These are phyloP conservation scores for Kwoniella dendrophila DNA, from an alignment of 768 basidiomycete genomes.

Conservation along the genomic window DNA sequence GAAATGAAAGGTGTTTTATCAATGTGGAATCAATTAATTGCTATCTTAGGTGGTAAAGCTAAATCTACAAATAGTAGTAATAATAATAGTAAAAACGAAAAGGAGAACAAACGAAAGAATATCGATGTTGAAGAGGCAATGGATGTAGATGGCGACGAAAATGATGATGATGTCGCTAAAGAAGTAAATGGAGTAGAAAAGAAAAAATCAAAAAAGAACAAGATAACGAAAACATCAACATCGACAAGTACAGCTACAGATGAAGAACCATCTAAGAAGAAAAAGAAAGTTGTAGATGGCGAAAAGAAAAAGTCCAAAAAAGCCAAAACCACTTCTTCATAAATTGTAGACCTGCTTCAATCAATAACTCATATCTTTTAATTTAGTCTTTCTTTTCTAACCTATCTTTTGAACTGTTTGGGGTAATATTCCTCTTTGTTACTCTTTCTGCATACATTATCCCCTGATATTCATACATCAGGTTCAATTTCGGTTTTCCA, in stretches of 20 bases:
- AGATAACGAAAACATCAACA: conserved; percentile 11
- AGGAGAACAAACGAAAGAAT: conserved; percentile 34
- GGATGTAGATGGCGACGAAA: conserved; percentile 14
- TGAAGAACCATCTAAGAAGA: conserved; percentile 17
- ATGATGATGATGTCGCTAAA: not conserved
- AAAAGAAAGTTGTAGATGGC: conserved; percentile 7
- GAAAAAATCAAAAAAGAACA: conserved; percentile 5
- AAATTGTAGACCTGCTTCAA: not conserved
- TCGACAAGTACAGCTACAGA: no score
- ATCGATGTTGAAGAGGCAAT: conserved; percentile 19
- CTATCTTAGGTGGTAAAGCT: conserved; percentile 41
- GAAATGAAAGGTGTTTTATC: conserved; percentile 65
- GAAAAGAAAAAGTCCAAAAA: conserved; percentile 47
- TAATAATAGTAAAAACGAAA: conserved; percentile 19
- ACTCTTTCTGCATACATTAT: no score
- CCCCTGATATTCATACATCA: no score
- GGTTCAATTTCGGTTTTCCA: no score
- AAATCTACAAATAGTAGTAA: not conserved
- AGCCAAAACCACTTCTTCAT: conserved; percentile 15
- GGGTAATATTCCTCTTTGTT: no score
- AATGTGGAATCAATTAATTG: conserved; percentile 68
- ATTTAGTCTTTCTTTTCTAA: no score
- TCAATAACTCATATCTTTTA: no score
- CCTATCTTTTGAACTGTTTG: no score
- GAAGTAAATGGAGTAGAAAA: not conserved